Conservation (phyloP, 192 early-diverging fungal species). For the Allomyces javanicus region DNA sequence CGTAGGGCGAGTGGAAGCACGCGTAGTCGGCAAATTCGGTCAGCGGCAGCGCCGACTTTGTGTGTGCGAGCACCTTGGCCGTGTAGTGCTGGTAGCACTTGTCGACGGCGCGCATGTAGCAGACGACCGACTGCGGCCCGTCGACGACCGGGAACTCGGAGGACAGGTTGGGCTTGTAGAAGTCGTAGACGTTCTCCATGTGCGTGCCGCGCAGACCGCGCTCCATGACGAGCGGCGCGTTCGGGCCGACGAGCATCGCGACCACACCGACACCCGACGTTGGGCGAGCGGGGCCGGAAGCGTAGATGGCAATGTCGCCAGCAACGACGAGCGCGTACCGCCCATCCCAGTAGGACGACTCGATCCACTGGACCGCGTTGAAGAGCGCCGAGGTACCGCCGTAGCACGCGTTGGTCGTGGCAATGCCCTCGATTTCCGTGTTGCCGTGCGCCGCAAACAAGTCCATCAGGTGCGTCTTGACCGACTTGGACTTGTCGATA, state of each 20-base stretch:
- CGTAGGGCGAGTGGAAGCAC: slow-evolving; percentile 93
- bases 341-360: slow-evolving; percentile 85
- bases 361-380: slow-evolving; percentile 94
- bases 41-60: slow-evolving; percentile 17
- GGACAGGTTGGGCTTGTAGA: slow-evolving; percentile 96
- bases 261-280: slow-evolving; percentile 84
- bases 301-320: slow-evolving; percentile 95
- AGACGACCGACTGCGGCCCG: slow-evolving; percentile 77
- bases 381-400: slow-evolving; percentile 92
- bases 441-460: slow-evolving; percentile 81
- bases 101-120: slow-evolving; percentile 84
- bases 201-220: slow-evolving; percentile 66
- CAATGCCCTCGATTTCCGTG: slow-evolving; percentile 85
- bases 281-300: slow-evolving; percentile 70
- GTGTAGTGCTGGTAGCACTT: slow-evolving; percentile 67
- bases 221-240: slow-evolving; percentile 90
- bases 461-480: slow-evolving; percentile 91
- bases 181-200: slow-evolving; percentile 96
- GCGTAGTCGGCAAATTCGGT: slow-evolving; percentile 49
- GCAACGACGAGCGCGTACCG: slow-evolving; percentile 73
- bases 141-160: slow-evolving; percentile 97
- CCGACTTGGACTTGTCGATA: slow-evolving; percentile 97
- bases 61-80: slow-evolving; percentile 32
- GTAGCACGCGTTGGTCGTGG: slow-evolving; percentile 98
- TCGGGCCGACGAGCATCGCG: slow-evolving; percentile 75